phyloP scores from a whole-genome alignment of 129 eudicot species.

The Artemisia annua region DNA sequence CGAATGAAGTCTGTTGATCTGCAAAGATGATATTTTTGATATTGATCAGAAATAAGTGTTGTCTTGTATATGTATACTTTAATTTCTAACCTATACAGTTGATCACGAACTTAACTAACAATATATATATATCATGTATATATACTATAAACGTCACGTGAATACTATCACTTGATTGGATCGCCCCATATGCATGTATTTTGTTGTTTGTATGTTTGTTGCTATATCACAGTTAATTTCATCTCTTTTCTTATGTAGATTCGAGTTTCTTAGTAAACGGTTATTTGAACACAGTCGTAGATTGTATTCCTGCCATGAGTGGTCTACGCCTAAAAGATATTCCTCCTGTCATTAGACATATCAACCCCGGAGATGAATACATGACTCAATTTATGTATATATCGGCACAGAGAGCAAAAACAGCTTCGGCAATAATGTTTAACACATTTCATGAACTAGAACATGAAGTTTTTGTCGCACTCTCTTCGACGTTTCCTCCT shows the following conservation, averaged over 20 bases:
- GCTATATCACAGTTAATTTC: too few relatives aligned
- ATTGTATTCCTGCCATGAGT: constrained; percentile 30
- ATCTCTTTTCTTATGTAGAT: constrained; percentile 33
- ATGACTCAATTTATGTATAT: constrained; percentile 17
- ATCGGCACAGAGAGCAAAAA: constrained; percentile 17
- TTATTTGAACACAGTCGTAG: constrained; percentile 28
- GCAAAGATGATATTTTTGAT: too few relatives aligned
- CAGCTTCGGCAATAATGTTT: constrained; percentile 20
- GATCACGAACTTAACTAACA: too few relatives aligned
- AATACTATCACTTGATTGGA: too few relatives aligned
- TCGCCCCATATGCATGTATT: too few relatives aligned
- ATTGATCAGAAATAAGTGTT: too few relatives aligned
- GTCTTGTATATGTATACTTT: too few relatives aligned
- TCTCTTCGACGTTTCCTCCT: constrained; percentile 15
- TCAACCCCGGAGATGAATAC: constrained; percentile 33
- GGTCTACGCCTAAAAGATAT: constrained; percentile 40
- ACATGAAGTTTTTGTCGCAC: constrained; percentile 7
- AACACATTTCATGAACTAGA: constrained; percentile 36
- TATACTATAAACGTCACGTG: too few relatives aligned
- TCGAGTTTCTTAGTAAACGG: constrained; percentile 31
- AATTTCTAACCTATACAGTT: too few relatives aligned
- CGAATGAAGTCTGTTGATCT: too few relatives aligned
- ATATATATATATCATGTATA: too few relatives aligned
- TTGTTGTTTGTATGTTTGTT: too few relatives aligned
- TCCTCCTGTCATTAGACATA: constrained; percentile 27